These are phyloP conservation scores for Xerocomellus chrysenteron DNA, from an alignment of 768 basidiomycete species.

Conservation along the genomic window DNA sequence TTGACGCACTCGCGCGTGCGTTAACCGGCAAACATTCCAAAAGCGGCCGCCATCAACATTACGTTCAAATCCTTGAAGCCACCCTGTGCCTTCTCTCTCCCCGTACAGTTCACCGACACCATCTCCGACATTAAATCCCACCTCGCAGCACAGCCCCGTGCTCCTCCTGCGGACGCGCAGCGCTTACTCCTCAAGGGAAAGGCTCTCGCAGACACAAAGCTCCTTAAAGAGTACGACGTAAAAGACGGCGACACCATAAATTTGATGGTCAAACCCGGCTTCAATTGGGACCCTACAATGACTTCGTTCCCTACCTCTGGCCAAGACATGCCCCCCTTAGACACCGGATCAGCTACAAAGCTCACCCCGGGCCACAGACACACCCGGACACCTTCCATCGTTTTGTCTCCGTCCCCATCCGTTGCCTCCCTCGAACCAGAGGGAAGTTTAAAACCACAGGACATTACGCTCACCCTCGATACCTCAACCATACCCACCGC, in stretches of 20 bases:
- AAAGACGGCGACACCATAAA: slow-evolving; percentile 80
- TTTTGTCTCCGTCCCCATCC: slow-evolving; percentile 76
- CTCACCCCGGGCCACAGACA: slow-evolving; percentile 43
- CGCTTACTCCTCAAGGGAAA: slow-evolving; percentile 93
- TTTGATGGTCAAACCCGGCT: slow-evolving; percentile 80
- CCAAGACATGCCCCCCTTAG: slow-evolving; percentile 21
- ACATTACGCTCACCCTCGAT: slow-evolving; percentile 72
- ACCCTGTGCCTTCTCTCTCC: slow-evolving; percentile 66
- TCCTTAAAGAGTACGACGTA: slow-evolving; percentile 88
- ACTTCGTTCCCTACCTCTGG: slow-evolving; percentile 26
- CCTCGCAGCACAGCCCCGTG: slow-evolving; percentile 62
- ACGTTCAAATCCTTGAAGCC: slow-evolving; percentile 94
- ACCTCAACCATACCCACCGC: slow-evolving; percentile 49
- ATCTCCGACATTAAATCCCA: slow-evolving; percentile 76
- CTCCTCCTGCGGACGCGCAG: slow-evolving; percentile 79
- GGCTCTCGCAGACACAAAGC: slow-evolving; percentile 82
- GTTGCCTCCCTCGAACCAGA: slow-evolving; percentile 37
- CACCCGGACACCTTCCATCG: slow-evolving; percentile 72
- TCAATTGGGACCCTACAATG: slow-evolving; percentile 59
- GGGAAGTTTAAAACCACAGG: slow-evolving; percentile 43
- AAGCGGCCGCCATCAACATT: slow-evolving; percentile 48
- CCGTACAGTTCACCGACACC: slow-evolving; percentile 78
- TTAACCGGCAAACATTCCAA: slow-evolving; percentile 8
- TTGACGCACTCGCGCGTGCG: not conserved
- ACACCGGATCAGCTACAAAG: slow-evolving; percentile 23